Base-by-base conservation (phyloP, 2,329 filamentous ascomycete genomes). In the Coniochaeta sp. region DNA sequence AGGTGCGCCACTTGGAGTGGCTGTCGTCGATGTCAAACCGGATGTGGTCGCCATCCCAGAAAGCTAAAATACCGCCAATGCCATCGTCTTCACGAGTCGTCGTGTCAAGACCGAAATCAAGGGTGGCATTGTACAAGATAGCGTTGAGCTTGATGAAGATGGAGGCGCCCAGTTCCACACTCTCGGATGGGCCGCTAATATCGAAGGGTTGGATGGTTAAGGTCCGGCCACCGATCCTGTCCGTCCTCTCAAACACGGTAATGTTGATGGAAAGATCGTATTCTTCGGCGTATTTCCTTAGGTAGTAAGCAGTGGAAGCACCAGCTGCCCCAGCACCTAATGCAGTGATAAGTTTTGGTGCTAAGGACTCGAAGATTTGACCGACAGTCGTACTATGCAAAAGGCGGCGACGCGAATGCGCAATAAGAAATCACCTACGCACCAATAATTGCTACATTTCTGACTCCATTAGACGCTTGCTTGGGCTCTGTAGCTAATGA, bases 111-210 rank as follows among this genome's bases (percentile, higher is more conserved):
- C 84, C 84, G 69, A 96, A 92, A 16, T 84, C 80, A 34, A 82
- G 75, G 8, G 84, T 86, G 0, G 92, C 89, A 59, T 89, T 87
- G 67, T 87, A 84, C 43, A 99, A 81, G 67, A 96, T 96, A 43
- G 86, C 79, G 70, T 98, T 99, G 50, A 89, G 83, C 57, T 88
- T 73, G 52, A 98, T 90, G 70, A 98, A 99, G 67, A 98, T 96
- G 63, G 89, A 93, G 12, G 90, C 95, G 17, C 95, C 95, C 1
- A 98, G 79, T 72, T 99, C 95, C 38, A 96, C 83, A 1, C 89
- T 89, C 43, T 87, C 77, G 0, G 76, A 64, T 1, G 86, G 78
- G n/a, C 22, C 47, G n/a, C 2, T 36, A 31, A 26, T 34, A 66
- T 93, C 81, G 70, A 89, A 93, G 1, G 86, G 87, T 68, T 92